A percentile compares a stretch with the other conserved stretches of the same genome.
phyloP scores from a whole-genome alignment of 2,329 filamentous ascomycete species.

The Alternaria longipes region DNA sequence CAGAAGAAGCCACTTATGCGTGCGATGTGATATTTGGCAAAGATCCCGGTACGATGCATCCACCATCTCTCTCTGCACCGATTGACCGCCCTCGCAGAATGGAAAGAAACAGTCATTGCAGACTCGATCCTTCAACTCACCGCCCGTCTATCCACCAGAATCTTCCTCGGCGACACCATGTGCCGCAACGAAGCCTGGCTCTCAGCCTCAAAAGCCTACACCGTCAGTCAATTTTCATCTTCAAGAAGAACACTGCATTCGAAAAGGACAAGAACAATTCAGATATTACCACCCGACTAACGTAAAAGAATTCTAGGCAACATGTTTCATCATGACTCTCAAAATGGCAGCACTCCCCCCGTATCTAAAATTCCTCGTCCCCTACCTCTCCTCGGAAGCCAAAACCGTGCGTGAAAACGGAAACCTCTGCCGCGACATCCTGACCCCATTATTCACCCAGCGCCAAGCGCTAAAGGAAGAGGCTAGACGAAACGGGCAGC shows the following conservation, averaged over 20 bases:
- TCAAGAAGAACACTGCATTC: too few species aligned
- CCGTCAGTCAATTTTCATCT: not conserved
- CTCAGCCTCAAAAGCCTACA: conserved; percentile 45
- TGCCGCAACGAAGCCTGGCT: conserved; percentile 54
- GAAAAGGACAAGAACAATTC: too few species aligned
- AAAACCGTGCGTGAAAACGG: not conserved
- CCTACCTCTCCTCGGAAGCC: not conserved
- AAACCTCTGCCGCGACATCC: not conserved
- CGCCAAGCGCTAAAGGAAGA: not conserved
- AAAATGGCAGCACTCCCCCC: not conserved
- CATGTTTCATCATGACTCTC: not conserved
- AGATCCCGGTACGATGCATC: not conserved
- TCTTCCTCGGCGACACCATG: conserved; percentile 50
- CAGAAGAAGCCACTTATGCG: not conserved
- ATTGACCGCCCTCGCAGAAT: not conserved
- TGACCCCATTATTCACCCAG: not conserved
- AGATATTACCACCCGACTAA: not conserved
- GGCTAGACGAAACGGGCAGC: not conserved
- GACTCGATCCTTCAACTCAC: not conserved
- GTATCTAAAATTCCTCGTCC: not conserved
- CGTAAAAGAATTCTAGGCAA: not conserved
- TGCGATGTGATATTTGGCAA: not conserved
- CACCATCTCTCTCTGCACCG: too few species aligned
- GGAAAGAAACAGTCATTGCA: not conserved
- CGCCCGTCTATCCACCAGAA: conserved; percentile 4